Conservation (phyloP, 441 rosid species). For the Pelargonium citronellum region DNA sequence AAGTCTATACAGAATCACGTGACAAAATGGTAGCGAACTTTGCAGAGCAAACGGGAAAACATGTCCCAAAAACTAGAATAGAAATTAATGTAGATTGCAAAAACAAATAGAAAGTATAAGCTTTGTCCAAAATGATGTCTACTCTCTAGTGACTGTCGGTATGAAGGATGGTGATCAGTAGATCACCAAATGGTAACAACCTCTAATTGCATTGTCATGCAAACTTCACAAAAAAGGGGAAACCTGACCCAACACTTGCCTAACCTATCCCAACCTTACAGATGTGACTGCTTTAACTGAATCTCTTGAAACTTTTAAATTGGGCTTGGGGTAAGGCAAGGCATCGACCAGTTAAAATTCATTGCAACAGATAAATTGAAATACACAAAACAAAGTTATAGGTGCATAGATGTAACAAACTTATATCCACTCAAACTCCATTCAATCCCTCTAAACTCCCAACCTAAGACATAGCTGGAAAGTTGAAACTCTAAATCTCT, state of each 20-base stretch:
- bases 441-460: not conserved
- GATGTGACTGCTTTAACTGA: not conserved
- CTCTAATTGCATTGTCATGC: not conserved
- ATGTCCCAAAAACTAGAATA: not conserved
- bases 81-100: not conserved
- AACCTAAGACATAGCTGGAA: not conserved
- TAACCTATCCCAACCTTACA: not conserved
- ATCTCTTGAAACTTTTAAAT: not conserved
- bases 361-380: not conserved
- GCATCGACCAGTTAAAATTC: not conserved
- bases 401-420: not conserved
- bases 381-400: not conserved
- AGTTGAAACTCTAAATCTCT: not conserved
- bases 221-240: not conserved
- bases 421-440: not conserved
- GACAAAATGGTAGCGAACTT: not conserved
- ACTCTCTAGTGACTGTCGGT: not conserved
- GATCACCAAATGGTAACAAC: not conserved
- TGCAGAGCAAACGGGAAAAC: conserved; percentile 2
- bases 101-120: not conserved
- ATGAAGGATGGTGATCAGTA: not conserved
- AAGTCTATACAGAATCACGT: not conserved
- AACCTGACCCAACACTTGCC: too few species aligned
- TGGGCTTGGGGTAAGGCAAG: not conserved
- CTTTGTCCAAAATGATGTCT: too few species aligned